Base-by-base conservation (phyloP, 768 basidiomycete genomes). In the Rhodosporidiobolus odoratus region DNA sequence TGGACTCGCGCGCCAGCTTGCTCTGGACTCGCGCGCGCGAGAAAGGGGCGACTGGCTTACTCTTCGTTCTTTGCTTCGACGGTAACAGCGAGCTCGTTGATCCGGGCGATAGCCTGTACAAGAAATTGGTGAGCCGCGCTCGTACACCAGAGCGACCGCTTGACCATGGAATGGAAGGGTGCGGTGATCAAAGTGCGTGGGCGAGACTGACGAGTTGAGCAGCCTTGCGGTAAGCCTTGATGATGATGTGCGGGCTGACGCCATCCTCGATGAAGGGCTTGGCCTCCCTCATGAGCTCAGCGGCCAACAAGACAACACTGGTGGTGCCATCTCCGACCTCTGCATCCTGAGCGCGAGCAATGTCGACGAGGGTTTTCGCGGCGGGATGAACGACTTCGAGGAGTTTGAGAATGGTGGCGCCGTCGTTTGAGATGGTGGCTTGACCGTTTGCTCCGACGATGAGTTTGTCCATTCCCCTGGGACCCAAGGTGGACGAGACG, bases 251-350 rank as follows among this genome's bases (percentile, higher is more conserved):
- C 40, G 94, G 90, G 79, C 91, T 95, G 62, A 99, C 91, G 68
- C 92, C 94, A 77, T 99, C 96, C 81, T 99, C 96, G 73, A 99
- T 89, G 77, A 89, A 93, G 13, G 85, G 85, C 72, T 89, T 86
- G 50, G 96, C 85, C 81, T 98, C 94, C 81, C 97, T 96, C 76
- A 99, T 81, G 38, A 99, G 82, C 78, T 98, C 95, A 0, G 92
- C 91, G 8, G 96, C 95, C 32, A 99, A 83, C 16, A 99, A 84
- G 3, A 97, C 93, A 6, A 98, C 95, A 75, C 88, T 93, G 4
- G 96, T 99, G 2, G 96, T 98, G 45, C 96, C 96, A 81, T 99
- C 96, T 63, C 96, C 96, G 56, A 97, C 92, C 80, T 98, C 94
- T 27, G 94, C 94, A 79, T 98, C 96, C 81, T 98, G 95, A 21